Evolutionary conservation across 2,329 filamentous ascomycete genomes (phyloP).

Genomic region (Fusarium devonianum): DNA sequence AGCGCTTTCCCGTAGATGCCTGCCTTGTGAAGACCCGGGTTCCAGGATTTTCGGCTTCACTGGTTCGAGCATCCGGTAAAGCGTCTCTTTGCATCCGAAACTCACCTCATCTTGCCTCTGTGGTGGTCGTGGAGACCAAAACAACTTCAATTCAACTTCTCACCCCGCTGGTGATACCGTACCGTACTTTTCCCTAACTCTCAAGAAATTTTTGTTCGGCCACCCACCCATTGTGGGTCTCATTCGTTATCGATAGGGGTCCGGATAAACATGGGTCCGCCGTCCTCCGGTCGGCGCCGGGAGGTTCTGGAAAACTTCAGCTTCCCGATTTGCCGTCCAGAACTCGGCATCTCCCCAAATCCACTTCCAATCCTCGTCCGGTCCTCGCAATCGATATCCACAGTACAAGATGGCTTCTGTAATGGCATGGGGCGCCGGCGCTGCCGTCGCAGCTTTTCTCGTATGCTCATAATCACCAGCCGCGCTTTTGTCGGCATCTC

Average conservation of each 20-base stretch:
- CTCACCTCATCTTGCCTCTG: slow-evolving; percentile 40
- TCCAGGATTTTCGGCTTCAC: neutral
- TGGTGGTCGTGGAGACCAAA: slow-evolving; percentile 39
- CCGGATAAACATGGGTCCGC: slow-evolving; percentile 35
- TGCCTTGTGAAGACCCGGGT: neutral
- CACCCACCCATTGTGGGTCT: slow-evolving; percentile 19
- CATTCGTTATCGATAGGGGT: slow-evolving; percentile 33
- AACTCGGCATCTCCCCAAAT: slow-evolving; percentile 22
- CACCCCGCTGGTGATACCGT: slow-evolving; percentile 37
- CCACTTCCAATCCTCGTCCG: slow-evolving; percentile 10
- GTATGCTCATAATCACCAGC: slow-evolving; percentile 45
- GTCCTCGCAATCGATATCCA: neutral
- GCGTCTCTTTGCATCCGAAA: neutral
- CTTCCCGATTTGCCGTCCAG: slow-evolving; percentile 27
- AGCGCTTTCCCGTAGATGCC: slow-evolving; percentile 10
- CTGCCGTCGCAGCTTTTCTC: slow-evolving; percentile 60
- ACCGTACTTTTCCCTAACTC: slow-evolving; percentile 30
- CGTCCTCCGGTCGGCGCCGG: slow-evolving; percentile 37
- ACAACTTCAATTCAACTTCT: slow-evolving; percentile 38
- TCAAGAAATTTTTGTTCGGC: slow-evolving; percentile 39
- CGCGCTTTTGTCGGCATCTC: neutral
- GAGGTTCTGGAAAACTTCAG: slow-evolving; percentile 40
- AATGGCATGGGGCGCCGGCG: slow-evolving; percentile 56
- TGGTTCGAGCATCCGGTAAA: neutral
- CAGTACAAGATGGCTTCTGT: slow-evolving; percentile 50